phyloP scores from a whole-genome alignment of 257 asterid genomes.

The Plantago elongata region DNA sequence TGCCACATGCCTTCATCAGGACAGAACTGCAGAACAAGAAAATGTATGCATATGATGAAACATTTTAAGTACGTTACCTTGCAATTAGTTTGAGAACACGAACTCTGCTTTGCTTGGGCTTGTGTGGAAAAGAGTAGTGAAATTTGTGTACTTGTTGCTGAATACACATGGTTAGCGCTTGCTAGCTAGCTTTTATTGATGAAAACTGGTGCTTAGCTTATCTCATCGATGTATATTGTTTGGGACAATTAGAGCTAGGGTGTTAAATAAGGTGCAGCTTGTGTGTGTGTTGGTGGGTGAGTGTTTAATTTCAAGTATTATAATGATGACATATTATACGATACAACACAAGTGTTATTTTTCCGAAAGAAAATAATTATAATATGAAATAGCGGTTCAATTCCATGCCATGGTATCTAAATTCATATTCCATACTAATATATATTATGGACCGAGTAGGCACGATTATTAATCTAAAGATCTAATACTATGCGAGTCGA shows the following conservation, averaged over 20 bases:
- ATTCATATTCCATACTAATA: too few relatives aligned
- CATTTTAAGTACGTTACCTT: slow-evolving; percentile 25
- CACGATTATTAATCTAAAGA: too few relatives aligned
- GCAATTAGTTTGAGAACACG: slow-evolving; percentile 31
- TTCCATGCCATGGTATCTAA: not conserved
- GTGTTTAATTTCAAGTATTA: slow-evolving; percentile 20
- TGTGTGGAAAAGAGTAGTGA: slow-evolving; percentile 15
- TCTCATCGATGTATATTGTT: not conserved
- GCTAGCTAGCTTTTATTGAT: not conserved
- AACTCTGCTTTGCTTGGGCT: slow-evolving; percentile 24
- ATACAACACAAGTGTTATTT: too few relatives aligned
- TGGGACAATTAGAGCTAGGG: not conserved
- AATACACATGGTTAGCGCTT: slow-evolving; percentile 36
- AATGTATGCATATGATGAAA: not conserved
- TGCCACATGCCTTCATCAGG: not conserved
- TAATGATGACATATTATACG: slow-evolving; percentile 11
- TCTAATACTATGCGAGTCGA: too few relatives aligned
- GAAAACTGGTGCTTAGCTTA: not conserved
- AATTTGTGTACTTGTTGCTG: slow-evolving; percentile 18
- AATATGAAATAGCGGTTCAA: slow-evolving; percentile 1
- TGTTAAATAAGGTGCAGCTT: not conserved
- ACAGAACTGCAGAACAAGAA: not conserved
- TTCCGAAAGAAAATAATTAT: slow-evolving; percentile 17
- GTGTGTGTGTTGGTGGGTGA: not conserved
- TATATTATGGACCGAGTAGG: too few relatives aligned